Conservation (phyloP, 1,284 basidiomycete species). For the Apiotrichum porosum region DNA sequence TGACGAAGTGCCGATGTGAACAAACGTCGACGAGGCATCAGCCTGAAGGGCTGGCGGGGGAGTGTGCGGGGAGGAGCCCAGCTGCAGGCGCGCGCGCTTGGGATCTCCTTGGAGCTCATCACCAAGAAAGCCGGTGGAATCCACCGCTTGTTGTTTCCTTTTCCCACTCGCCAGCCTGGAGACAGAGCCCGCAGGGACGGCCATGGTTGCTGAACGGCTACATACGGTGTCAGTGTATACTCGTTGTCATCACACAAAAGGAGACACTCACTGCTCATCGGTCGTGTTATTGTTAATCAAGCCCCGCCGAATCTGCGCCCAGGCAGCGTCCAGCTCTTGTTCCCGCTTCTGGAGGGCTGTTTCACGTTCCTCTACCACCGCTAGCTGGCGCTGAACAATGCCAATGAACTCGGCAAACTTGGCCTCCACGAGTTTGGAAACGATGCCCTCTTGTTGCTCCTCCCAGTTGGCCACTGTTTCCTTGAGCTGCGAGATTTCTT, state of each 20-base stretch:
- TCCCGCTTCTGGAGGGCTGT: slow-evolving; percentile 19
- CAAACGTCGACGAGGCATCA: too few species aligned
- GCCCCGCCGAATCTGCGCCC: not conserved
- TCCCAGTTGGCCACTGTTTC: not conserved
- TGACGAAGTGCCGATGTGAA: too few species aligned
- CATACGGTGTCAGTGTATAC: too few species aligned
- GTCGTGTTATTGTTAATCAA: not conserved
- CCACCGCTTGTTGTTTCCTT: not conserved
- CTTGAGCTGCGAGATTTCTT: not conserved
- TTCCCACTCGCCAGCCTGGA: too few species aligned
- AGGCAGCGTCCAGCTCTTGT: slow-evolving; percentile 8
- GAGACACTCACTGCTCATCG: too few species aligned
- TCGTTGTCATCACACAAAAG: too few species aligned
- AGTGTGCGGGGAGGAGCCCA: too few species aligned
- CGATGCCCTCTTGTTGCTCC: not conserved
- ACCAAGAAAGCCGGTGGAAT: not conserved
- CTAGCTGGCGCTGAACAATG: not conserved
- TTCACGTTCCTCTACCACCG: slow-evolving; percentile 8
- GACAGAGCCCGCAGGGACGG: too few species aligned
- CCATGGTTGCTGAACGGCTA: too few species aligned
- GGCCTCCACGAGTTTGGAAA: not conserved
- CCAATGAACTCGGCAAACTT: not conserved
- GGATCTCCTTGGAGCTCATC: too few species aligned
- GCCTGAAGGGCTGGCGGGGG: too few species aligned
- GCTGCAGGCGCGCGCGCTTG: too few species aligned